Conservation (phyloP, 2,329 filamentous ascomycete genomes). For the Graphilbum ipis-grandicollis region DNA sequence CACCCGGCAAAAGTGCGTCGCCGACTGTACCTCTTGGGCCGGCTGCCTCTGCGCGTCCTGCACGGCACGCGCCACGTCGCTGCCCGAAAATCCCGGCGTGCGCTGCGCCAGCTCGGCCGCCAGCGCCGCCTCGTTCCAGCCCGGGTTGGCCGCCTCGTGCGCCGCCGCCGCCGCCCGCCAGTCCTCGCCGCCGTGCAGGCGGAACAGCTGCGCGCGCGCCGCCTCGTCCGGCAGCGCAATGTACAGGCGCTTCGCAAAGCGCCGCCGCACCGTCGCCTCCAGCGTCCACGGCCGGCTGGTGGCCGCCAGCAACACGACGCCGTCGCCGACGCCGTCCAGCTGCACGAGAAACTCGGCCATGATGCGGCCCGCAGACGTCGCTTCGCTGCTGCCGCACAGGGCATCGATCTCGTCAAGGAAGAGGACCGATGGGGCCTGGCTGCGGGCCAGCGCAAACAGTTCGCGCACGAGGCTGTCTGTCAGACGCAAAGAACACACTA, state of each 20-base stretch:
- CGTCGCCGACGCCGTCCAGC: constrained; percentile 85
- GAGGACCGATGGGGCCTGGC: constrained; percentile 78
- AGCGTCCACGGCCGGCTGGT: constrained; percentile 91
- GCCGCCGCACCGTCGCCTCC: constrained; percentile 78
- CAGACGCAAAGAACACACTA: not conserved
- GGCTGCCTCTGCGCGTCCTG: constrained; percentile 4
- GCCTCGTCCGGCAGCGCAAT: constrained; percentile 85
- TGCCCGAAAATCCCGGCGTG: constrained; percentile 77
- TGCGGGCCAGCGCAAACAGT: constrained; percentile 78
- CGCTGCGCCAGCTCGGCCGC: constrained; percentile 51
- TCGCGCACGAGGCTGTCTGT: constrained; percentile 45
- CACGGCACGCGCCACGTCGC: constrained; percentile 5
- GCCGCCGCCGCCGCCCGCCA: constrained; percentile 58
- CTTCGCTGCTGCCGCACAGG: constrained; percentile 82
- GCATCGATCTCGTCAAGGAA: constrained; percentile 99
- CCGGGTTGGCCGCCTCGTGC: constrained; percentile 26
- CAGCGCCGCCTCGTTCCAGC: constrained; percentile 35
- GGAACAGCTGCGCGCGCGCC: constrained; percentile 56
- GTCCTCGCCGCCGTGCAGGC: constrained; percentile 71
- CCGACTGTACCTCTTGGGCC: constrained; percentile 1
- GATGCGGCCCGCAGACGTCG: constrained; percentile 43
- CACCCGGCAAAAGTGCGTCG: constrained; percentile 1
- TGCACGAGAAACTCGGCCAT: constrained; percentile 95
- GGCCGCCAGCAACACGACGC: constrained; percentile 88
- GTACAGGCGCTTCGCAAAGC: constrained; percentile 58